phyloP scores from a whole-genome alignment of 805 yeast species.

The Kodamaea neixiangensis region DNA sequence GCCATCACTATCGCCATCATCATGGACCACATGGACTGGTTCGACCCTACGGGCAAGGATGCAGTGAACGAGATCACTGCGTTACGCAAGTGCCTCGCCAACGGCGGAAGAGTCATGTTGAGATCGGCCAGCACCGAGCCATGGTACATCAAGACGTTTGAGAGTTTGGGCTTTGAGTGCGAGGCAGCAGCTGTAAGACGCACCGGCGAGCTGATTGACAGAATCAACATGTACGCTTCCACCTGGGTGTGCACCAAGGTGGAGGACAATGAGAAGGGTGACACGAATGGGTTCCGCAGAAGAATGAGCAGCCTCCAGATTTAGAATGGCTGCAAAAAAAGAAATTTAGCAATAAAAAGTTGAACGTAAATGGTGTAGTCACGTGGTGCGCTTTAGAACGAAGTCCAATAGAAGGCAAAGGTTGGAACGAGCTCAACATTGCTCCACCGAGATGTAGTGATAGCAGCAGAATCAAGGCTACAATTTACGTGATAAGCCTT shows the following conservation, averaged over 20 bases:
- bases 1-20: constrained; percentile 76
- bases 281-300: constrained; percentile 26
- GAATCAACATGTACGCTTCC: constrained; percentile 86
- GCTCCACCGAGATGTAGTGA: too few relatives aligned
- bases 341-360: too few relatives aligned
- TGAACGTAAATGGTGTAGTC: too few relatives aligned
- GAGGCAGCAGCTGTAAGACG: constrained; percentile 68
- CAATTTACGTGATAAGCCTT: too few relatives aligned
- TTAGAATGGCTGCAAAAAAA: background rate
- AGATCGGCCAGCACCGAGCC: constrained; percentile 75
- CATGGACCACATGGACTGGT: constrained; percentile 96
- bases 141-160: constrained; percentile 75
- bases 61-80: constrained; percentile 69
- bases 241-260: constrained; percentile 79
- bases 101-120: constrained; percentile 72
- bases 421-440: too few relatives aligned
- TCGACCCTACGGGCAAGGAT: constrained; percentile 62
- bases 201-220: constrained; percentile 67
- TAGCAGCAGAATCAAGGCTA: too few relatives aligned
- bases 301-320: constrained; percentile 49
- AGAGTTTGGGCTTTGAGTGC: constrained; percentile 65
- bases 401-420: too few relatives aligned
- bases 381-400: too few relatives aligned
- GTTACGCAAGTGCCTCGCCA: constrained; percentile 58
- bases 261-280: background rate